Evolutionary conservation across 257 asterid genomes (phyloP), one percentile per base, ranked within the genome.

Genomic region (Scutellaria barbata): DNA sequence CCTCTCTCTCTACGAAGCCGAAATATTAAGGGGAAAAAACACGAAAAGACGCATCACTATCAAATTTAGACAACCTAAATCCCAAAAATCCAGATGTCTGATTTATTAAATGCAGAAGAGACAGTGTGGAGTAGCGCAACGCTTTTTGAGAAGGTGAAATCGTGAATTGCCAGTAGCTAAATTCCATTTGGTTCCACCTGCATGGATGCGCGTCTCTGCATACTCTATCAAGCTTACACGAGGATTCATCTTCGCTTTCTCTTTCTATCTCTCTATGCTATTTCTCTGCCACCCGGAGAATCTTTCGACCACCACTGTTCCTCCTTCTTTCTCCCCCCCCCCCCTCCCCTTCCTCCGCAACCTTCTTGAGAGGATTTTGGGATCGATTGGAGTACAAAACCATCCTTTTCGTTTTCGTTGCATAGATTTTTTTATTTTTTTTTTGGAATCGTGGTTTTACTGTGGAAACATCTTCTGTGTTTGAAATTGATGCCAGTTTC

Each of bases 131-230:
- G 64, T 41, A 53, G 17, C 48, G 64, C 52, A 1, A 12, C 52
- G 52, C n/a, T 30, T 9, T 11, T 41, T 18, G 6, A 63, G 68
- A 35, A 41, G 47, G 81, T 57, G 60, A 51, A 59, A 14, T 67
- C 40, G 17, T 10, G 58, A 40, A 48, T 37, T 48, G 59, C 9
- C 20, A 51, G 71, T 40, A 46, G 55, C 72, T 51, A 60, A 51
- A 48, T 47, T 60, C 63, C 63, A 10, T 79, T 74, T 69, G 83
- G 84, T 85, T 78, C 65, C 79, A 76, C 74, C 83, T 84, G 89
- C 94, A 87, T 87, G 95, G 89, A 82, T 76, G 79, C 63, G 83
- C 74, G 72, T 62, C 82, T 81, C 56, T 71, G 50, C 82, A 78
- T 66, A 71, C 76, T 80, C 73, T 80, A 74, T 43, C 81, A 80